phyloP scores from a whole-genome alignment of 495 filamentous ascomycete genomes.

The Podospora pseudopauciseta region DNA sequence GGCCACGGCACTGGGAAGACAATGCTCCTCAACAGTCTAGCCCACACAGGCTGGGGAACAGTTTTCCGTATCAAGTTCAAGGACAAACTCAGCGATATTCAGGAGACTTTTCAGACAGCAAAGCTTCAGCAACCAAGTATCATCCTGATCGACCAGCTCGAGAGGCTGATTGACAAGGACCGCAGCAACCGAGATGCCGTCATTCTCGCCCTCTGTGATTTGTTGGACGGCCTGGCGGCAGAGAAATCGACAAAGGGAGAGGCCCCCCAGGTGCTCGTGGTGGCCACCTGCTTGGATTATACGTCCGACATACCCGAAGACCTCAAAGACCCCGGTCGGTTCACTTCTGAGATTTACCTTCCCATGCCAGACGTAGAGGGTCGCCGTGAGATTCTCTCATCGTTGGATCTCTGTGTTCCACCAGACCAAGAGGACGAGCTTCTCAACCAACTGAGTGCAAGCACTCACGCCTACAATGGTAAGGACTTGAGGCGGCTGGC shows the following conservation, averaged over 20 bases:
- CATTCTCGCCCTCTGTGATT: constrained; percentile 48
- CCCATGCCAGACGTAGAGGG: constrained; percentile 71
- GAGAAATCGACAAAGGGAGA: constrained; percentile 33
- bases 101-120: constrained; percentile 70
- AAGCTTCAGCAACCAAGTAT: constrained; percentile 69
- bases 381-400: constrained; percentile 69
- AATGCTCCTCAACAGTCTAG: constrained; percentile 63
- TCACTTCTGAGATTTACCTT: constrained; percentile 71
- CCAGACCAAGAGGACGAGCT: constrained; percentile 37
- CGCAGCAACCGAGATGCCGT: constrained; percentile 46
- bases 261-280: constrained; percentile 53
- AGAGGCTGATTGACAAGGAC: constrained; percentile 67
- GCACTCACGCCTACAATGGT: constrained; percentile 54
- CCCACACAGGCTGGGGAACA: constrained; percentile 63
- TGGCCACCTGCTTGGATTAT: constrained; percentile 71
- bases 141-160: constrained; percentile 78
- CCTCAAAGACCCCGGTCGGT: constrained; percentile 62
- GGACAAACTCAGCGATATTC: constrained; percentile 57
- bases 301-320: constrained; percentile 70
- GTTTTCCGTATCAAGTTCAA: constrained; percentile 57
- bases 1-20: constrained; percentile 81
- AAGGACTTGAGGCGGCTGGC: constrained; percentile 46
- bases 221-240: constrained; percentile 48
- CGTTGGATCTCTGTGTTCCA: constrained; percentile 39
- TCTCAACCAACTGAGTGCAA: constrained; percentile 44